phyloP scores from a whole-genome alignment of 176 grass and related monocot genomes.

The Aegilops longissima region DNA sequence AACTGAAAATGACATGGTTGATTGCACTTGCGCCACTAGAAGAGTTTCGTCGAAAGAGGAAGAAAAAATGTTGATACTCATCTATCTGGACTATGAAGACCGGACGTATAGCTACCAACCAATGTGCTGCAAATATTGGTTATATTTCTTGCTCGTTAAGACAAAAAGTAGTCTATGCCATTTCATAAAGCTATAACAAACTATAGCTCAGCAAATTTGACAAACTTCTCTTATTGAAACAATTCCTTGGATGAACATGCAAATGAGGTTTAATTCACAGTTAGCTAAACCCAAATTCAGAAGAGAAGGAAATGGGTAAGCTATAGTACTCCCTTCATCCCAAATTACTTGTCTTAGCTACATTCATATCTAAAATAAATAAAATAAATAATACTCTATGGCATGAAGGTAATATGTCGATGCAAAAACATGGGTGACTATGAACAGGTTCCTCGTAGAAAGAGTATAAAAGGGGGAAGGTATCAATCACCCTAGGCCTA shows the following conservation, averaged over 20 bases:
- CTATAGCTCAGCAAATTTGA: not conserved
- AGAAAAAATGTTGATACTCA: not conserved
- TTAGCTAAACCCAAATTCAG: not conserved
- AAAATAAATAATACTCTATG: too few species aligned
- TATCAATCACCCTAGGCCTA: slow-evolving; percentile 13
- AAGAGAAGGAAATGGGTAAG: not conserved
- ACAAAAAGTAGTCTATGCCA: not conserved
- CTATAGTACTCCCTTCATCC: too few species aligned
- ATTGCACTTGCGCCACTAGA: not conserved
- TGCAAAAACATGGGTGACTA: not conserved
- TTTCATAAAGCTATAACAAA: not conserved
- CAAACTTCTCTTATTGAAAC: not conserved
- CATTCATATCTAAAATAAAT: too few species aligned
- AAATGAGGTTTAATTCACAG: not conserved
- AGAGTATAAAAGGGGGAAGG: not conserved
- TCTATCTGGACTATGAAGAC: too few species aligned
- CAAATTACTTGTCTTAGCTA: too few species aligned
- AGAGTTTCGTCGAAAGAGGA: not conserved
- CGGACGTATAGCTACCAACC: not conserved
- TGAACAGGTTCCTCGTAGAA: not conserved
- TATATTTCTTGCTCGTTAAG: not conserved
- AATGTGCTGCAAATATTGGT: not conserved
- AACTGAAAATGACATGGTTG: slow-evolving; percentile 7
- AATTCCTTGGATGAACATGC: not conserved
- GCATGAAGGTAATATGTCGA: not conserved